Conservation (phyloP, 768 basidiomycete genomes). For the Boletus insuetus region DNA sequence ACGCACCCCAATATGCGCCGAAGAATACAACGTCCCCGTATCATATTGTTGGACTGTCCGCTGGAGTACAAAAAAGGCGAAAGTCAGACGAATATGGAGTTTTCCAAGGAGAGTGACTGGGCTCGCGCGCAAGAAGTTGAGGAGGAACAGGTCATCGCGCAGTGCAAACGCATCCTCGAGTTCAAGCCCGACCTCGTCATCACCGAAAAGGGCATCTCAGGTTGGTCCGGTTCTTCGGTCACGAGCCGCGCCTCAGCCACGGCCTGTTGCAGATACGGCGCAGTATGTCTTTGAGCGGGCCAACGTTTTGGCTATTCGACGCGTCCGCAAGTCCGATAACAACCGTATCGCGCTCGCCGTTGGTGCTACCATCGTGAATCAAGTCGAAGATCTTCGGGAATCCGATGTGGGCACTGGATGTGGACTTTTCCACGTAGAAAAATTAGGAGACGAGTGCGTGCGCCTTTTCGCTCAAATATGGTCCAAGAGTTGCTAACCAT, state of each 20-base stretch:
- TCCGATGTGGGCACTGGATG: constrained; percentile 90
- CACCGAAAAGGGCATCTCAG: constrained; percentile 97
- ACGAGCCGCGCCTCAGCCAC: not conserved
- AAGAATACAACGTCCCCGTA: constrained; percentile 84
- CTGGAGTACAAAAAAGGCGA: constrained; percentile 99
- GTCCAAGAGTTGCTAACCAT: not conserved
- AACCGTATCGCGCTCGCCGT: constrained; percentile 96
- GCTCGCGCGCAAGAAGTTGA: constrained; percentile 89
- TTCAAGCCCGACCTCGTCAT: constrained; percentile 95
- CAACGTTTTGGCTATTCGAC: constrained; percentile 89
- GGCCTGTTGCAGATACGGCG: constrained; percentile 65
- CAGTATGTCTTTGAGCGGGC: constrained; percentile 87
- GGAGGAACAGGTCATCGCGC: constrained; percentile 91
- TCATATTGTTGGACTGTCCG: constrained; percentile 90
- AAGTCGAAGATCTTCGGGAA: constrained; percentile 91
- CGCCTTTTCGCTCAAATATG: not conserved
- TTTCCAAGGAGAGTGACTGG: constrained; percentile 93
- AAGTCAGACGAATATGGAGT: constrained; percentile 97
- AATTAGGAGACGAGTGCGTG: constrained; percentile 88
- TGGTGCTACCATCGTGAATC: constrained; percentile 95
- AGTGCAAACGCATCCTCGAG: constrained; percentile 83
- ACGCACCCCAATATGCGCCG: constrained; percentile 97
- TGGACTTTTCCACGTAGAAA: constrained; percentile 95
- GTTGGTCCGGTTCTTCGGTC: constrained; percentile 40
- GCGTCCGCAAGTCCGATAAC: constrained; percentile 99